These are phyloP conservation scores for Simplicillium aogashimaense DNA, from an alignment of 2,329 filamentous ascomycete genomes.

Conservation along the genomic window DNA sequence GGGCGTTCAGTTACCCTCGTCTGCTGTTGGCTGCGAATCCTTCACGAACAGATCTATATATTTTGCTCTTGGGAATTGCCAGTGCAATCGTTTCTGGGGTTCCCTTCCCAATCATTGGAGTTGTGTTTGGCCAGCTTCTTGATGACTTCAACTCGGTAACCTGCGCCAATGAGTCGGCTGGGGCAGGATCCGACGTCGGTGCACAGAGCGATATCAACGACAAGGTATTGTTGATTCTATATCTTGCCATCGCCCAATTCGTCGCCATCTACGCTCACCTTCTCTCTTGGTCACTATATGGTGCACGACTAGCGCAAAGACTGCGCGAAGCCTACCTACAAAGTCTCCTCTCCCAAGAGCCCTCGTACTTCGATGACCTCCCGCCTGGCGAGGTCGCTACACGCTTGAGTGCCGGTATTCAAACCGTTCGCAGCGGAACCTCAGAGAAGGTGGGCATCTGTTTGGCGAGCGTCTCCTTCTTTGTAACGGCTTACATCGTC, in stretches of 20 bases:
- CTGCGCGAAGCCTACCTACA: slow-evolving; percentile 45
- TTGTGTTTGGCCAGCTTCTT: slow-evolving; percentile 47
- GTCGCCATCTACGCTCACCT: slow-evolving; percentile 47
- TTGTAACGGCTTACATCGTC: slow-evolving; percentile 50
- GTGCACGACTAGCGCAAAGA: slow-evolving; percentile 45
- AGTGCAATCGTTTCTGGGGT: slow-evolving; percentile 42
- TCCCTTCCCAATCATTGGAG: slow-evolving; percentile 46
- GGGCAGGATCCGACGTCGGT: neutral
- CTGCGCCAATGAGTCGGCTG: slow-evolving; percentile 18
- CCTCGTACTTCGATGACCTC: slow-evolving; percentile 46
- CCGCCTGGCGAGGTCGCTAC: slow-evolving; percentile 46
- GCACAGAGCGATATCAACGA: slow-evolving; percentile 22
- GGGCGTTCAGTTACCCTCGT: slow-evolving; percentile 20
- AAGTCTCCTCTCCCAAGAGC: slow-evolving; percentile 44
- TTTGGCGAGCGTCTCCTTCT: slow-evolving; percentile 46
- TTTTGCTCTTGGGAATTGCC: slow-evolving; percentile 19
- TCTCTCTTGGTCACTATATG: slow-evolving; percentile 47
- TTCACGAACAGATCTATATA: slow-evolving; percentile 18
- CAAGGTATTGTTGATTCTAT: slow-evolving; percentile 47
- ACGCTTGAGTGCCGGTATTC: slow-evolving; percentile 47
- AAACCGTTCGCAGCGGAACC: slow-evolving; percentile 49
- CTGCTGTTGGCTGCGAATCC: slow-evolving; percentile 26
- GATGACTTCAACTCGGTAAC: slow-evolving; percentile 42
- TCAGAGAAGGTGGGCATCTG: slow-evolving; percentile 55
- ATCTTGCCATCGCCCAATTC: slow-evolving; percentile 49